phyloP scores from a whole-genome alignment of 352 stramenopile species.

The Phytophthora lateralis region DNA sequence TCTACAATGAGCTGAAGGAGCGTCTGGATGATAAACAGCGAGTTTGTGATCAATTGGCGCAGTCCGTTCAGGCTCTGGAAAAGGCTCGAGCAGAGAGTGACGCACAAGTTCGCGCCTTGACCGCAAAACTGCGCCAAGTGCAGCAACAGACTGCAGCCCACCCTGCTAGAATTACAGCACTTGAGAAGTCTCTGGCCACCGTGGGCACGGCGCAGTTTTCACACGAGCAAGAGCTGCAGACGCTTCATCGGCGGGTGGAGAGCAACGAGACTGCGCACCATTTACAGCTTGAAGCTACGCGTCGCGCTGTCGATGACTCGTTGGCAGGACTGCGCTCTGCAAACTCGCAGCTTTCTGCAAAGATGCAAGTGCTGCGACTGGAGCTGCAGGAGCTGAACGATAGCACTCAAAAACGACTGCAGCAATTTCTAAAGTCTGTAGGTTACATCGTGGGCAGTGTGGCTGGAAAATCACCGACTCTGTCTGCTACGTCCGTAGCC shows the following conservation, averaged over 20 bases:
- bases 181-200: constrained; percentile 31
- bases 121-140: constrained; percentile 29
- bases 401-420: constrained; percentile 31
- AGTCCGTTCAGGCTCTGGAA: constrained; percentile 24
- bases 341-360: constrained; percentile 43
- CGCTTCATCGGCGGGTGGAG: constrained; percentile 35
- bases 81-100: constrained; percentile 30
- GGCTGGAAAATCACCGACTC: constrained; percentile 6
- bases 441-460: not conserved
- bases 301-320: constrained; percentile 22
- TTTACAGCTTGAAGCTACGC: constrained; percentile 32
- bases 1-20: constrained; percentile 32
- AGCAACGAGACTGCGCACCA: constrained; percentile 27
- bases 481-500: constrained; percentile 1
- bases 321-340: constrained; percentile 28
- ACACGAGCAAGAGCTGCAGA: constrained; percentile 24
- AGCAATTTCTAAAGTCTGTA: constrained; percentile 39
- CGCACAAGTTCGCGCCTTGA: constrained; percentile 15
- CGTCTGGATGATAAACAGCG: constrained; percentile 42
- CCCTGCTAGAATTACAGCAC: constrained; percentile 20
- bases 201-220: constrained; percentile 14
- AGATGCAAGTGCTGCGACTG: constrained; percentile 48
- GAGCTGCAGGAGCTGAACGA: constrained; percentile 47
- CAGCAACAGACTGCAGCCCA: constrained; percentile 32
- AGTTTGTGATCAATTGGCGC: constrained; percentile 35